Conservation (phyloP, 164 flowering plant genomes). For the Stephania japonica region DNA sequence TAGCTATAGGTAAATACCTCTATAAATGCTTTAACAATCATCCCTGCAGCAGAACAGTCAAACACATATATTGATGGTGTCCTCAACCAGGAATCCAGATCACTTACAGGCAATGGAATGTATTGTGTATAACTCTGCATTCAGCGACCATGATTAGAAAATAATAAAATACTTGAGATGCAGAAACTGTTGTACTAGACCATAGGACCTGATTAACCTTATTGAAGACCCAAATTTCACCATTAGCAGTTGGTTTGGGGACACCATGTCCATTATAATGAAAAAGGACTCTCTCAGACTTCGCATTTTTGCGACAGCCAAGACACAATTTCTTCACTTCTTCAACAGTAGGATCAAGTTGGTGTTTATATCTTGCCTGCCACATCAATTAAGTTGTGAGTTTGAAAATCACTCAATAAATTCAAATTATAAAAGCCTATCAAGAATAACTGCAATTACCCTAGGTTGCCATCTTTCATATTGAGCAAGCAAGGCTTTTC, state of each 20-base stretch:
- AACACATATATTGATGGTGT: conserved; percentile 98
- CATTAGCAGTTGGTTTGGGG: conserved; percentile 90
- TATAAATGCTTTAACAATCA: conserved; percentile 77
- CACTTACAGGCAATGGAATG: conserved; percentile 84
- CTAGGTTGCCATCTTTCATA: conserved; percentile 98
- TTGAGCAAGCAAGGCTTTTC: conserved; percentile 61
- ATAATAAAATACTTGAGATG: background rate
- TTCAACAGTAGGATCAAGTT: conserved; percentile 90
- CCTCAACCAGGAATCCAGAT: conserved; percentile 92
- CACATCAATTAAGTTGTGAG: background rate
- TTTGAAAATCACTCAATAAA: conserved; percentile 6
- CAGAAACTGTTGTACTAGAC: background rate
- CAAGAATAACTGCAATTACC: conserved; percentile 36
- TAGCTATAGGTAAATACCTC: conserved; percentile 40
- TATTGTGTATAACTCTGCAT: conserved; percentile 90
- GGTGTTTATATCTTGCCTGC: conserved; percentile 83
- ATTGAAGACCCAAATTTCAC: conserved; percentile 98
- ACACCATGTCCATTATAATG: conserved; percentile 99
- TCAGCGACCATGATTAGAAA: background rate
- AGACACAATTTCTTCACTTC: conserved; percentile 92
- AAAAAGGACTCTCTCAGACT: conserved; percentile 88
- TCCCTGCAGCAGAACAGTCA: conserved; percentile 97
- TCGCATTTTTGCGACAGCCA: conserved; percentile 80
- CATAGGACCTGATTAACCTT: conserved; percentile 42
- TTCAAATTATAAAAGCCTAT: background rate